These are phyloP conservation scores for Protea cynaroides DNA, from an alignment of 164 flowering plant species.

Conservation along the genomic window DNA sequence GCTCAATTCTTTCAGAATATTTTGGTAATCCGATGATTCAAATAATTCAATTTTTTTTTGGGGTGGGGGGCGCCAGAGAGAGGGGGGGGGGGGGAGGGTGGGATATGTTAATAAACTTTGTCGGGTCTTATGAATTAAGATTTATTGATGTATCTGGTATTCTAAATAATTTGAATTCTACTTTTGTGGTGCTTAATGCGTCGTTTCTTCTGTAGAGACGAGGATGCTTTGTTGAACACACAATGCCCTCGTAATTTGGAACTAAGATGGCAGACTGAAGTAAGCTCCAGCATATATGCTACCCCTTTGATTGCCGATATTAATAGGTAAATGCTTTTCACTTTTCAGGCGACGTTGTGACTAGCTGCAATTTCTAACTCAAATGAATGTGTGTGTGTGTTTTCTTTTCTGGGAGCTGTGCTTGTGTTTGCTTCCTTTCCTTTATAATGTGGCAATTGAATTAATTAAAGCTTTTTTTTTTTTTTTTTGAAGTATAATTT, in stretches of 20 bases:
- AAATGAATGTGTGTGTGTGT: no score
- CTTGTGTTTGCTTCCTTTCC: no score
- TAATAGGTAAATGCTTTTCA: constrained; percentile 48
- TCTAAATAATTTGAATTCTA: not conserved
- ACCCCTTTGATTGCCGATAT: constrained; percentile 94
- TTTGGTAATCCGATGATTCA: not conserved
- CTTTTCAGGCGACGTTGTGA: not conserved
- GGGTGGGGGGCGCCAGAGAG: no score
- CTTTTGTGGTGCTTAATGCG: not conserved
- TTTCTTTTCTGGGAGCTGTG: no score
- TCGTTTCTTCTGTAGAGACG: constrained; percentile 50
- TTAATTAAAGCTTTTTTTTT: no score
- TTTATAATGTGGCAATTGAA: no score
- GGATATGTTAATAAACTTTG: no score
- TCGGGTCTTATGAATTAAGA: not conserved
- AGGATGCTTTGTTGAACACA: constrained; percentile 76
- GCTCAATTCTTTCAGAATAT: not conserved
- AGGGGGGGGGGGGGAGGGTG: not conserved
- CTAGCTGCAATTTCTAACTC: no score
- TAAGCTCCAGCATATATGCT: constrained; percentile 94
- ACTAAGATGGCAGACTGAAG: constrained; percentile 97
- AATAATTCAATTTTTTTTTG: not conserved
- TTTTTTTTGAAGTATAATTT: no score
- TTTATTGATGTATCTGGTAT: not conserved
- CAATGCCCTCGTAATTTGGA: constrained; percentile 89